Base-by-base conservation (phyloP, 306 rosid species). In the Trichosanthes truncata region DNA sequence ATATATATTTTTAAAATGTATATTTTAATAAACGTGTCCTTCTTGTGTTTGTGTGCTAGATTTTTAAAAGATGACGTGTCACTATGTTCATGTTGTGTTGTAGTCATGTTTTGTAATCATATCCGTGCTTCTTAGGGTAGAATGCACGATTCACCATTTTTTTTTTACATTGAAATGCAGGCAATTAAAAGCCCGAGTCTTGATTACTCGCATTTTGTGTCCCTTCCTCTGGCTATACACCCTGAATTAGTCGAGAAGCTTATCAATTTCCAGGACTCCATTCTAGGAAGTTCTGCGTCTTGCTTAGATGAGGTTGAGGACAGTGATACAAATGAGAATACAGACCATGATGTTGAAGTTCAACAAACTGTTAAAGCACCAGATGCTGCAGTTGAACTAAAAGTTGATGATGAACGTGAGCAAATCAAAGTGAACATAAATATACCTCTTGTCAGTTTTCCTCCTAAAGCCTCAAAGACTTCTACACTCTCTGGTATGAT, bases 141-240 rank as follows among this genome's bases (percentile, higher is more conserved):
- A 33, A 26, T 38, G 46, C 33, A 80, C 3, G 21, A 40, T 57
- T 40, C n/a, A 62, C 13, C 15, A 33, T 48, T 57, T 56, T 20
- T 18, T 53, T 38, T 6, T 45, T 40, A 53, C 26, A 51, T 80
- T 56, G 53, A 60, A 51, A 43, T 79, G 69, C 96, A 92, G 98
- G 82, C 82, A 15, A 93, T 91, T 48, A 90, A 80, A 18, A 90
- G 98, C 85, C 89, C 89, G 40, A 90, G 49, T 87, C 92, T 95
- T 63, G 95, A 91, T 84, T 95, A 92, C 81, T 91, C 97, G 29
- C 97, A 95, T 87, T 92, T 95, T 83, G 85, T 95, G 86, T 95
- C 98, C 60, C 96, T 95, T 83, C 97, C 97, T n/a, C 78, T 92
- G 88, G 98, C 98, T 76, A 83, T 90, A 65, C 92, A 92, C 89